Base-by-base conservation (phyloP, 2,329 filamentous ascomycete genomes). In the Fusarium buxicola region DNA sequence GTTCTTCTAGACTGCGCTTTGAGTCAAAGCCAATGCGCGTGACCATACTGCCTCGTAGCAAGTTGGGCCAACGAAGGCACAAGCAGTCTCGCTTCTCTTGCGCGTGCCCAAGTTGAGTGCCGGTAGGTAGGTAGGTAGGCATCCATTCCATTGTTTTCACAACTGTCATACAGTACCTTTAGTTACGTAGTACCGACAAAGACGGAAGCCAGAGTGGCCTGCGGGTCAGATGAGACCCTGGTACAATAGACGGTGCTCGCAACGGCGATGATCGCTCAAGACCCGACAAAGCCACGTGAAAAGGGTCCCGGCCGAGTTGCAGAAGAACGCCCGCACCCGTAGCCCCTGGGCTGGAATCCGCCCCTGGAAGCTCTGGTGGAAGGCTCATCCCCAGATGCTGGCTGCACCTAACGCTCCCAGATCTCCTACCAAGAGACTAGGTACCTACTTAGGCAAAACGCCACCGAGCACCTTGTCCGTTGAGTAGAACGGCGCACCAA, bases 201-300 rank as follows among this genome's bases (percentile, higher is more conserved):
- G 35, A 25, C 45, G 24, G 41, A 34, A 34, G 43, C 34, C 27
- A 28, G 36, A 32, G 47, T 34, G 47, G 28, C 25, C 18, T 31
- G 25, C 8, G 31, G 25, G 8, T 13, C 8, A 18, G 40, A 41
- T 35, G 24, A 5, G 39, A 44, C 24, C 43, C 45, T 39, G 43
- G 50, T n/a, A n/a, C 38, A 43, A 40, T 15, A 30, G 25, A 41
- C 41, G 12, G 32, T 32, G 35, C 27, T 34, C 31, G 18, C 21
- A 38, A 30, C 36, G 50, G 51, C 43, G 55, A 66, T 58, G 53
- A 69, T 64, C 63, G 18, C 32, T 51, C 44, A 51, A 51, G 51
- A 43, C 56, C 53, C 49, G 54, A 53, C 54, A 34, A 40, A 65
- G 68, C 66, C 66, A 70, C 57, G 68, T 66, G 66, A 70, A 66